phyloP scores from a whole-genome alignment of 352 stramenopile species.

The Aphanomyces invadans region DNA sequence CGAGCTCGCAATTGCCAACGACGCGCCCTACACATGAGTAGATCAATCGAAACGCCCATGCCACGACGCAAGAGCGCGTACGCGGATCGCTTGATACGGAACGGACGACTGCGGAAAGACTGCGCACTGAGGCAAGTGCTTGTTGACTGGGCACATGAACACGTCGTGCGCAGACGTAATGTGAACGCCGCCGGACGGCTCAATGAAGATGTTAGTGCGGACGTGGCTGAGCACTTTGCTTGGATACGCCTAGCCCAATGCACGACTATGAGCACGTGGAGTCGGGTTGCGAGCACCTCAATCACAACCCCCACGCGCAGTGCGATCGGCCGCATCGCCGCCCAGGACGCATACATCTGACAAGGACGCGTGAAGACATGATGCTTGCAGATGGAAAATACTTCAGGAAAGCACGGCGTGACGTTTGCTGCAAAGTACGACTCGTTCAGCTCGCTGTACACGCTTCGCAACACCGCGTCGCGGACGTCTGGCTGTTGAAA shows the following conservation, averaged over 20 bases:
- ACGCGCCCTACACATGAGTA: conserved; percentile 30
- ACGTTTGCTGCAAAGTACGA: conserved; percentile 27
- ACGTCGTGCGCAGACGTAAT: conserved; percentile 65
- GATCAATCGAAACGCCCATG: no score
- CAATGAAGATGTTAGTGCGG: conserved; percentile 71
- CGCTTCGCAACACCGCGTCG: conserved; percentile 43
- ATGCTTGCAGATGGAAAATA: no score
- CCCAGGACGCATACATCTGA: conserved; percentile 66
- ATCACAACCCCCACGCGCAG: conserved; percentile 66
- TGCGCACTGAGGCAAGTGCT: conserved; percentile 42
- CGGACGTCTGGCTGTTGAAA: conserved; percentile 59
- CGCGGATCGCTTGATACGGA: conserved; percentile 63
- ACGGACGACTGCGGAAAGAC: conserved; percentile 73
- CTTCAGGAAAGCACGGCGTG: conserved; percentile 16
- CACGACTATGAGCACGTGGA: not conserved
- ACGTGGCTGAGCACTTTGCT: conserved; percentile 37
- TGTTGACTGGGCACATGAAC: conserved; percentile 31
- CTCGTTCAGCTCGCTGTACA: conserved; percentile 53
- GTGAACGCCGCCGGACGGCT: conserved; percentile 55
- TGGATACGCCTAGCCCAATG: conserved; percentile 34
- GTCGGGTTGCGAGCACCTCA: conserved; percentile 31
- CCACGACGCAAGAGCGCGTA: no score
- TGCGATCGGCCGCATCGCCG: conserved; percentile 47
- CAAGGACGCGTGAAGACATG: not conserved
- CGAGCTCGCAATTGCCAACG: conserved; percentile 39